Evolutionary conservation across 2,329 filamentous ascomycete genomes (phyloP), one percentile per base, ranked within the genome.

Genomic region (Phialophora chinensis): DNA sequence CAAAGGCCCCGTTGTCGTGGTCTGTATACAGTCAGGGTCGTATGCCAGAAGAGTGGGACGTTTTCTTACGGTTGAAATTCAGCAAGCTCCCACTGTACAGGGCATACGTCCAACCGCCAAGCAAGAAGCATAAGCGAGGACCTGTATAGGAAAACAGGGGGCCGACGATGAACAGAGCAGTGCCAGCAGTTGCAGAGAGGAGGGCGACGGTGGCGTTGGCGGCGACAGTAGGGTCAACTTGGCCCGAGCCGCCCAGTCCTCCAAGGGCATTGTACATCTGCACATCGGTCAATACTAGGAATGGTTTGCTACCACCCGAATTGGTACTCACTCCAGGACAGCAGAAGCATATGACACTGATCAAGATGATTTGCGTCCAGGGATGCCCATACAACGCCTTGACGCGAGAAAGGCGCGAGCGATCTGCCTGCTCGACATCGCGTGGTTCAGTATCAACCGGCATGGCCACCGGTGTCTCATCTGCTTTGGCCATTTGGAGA

Each of bases 181-280:
- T 81, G 2, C 88, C 84, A 65, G 86, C 86, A 75, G 92, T 92
- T 42, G 88, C 90, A 69, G 87, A 87, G 80, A 92, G 62, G 23
- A 66, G 50, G 4, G 66, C 68, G 17, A 66, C 60, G 14, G 60
- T 68, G 20, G 66, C 63, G 27, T 66, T 68, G n/a, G 62, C 63
- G 1, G 66, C 60, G 3, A 66, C 68, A 8, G 66, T 68, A 4
- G 54, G 49, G 72, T 86, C 79, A 60, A 83, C 74, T 73, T 84
- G 83, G 31, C 86, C 87, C 75, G 81, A 85, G 68, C 87, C 87
- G 64, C 87, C 87, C 54, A 89, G 79, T 67, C 87, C 87, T 64
- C 78, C 76, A 25, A 89, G 77, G 33, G 87, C 86, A 72, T 89
- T 89, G 79, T 86, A 89, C 86, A 89, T 88, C 73, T 87, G 57